Evolutionary conservation across 352 stramenopile genomes (phyloP).

Genomic region (Lagenidium sp.): DNA sequence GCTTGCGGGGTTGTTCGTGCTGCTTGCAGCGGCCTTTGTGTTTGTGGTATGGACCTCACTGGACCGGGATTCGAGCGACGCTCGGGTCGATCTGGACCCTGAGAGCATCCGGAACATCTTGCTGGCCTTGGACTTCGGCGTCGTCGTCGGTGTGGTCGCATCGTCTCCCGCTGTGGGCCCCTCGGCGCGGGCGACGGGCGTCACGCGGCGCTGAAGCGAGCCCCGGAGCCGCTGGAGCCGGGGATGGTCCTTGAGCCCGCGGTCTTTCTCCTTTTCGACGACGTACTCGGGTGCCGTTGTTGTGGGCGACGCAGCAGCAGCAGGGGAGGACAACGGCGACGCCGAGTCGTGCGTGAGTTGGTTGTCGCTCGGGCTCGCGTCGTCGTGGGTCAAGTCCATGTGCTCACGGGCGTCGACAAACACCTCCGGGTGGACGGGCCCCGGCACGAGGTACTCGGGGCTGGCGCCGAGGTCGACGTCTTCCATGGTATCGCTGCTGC

Average conservation of each 20-base stretch:
- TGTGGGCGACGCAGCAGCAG: too few species aligned
- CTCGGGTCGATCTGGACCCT: too few species aligned
- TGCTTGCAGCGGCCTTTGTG: too few species aligned
- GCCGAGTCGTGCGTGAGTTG: constrained; percentile 5
- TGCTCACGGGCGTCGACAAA: too few species aligned
- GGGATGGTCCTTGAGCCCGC: not conserved
- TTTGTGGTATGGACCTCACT: too few species aligned
- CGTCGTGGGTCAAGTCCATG: too few species aligned
- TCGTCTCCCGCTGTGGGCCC: constrained; percentile 10
- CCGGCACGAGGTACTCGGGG: too few species aligned
- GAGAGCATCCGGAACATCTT: constrained; percentile 13
- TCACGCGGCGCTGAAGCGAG: constrained; percentile 12
- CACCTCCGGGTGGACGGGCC: too few species aligned
- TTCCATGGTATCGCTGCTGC: constrained; percentile 13
- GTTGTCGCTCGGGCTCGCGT: not conserved
- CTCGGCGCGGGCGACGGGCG: constrained; percentile 6
- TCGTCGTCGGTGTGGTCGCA: constrained; percentile 12
- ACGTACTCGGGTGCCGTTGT: constrained; percentile 6
- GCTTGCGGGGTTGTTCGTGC: not conserved
- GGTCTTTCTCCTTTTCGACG: not conserved
- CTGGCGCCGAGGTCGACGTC: constrained; percentile 14
- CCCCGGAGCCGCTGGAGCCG: constrained; percentile 11
- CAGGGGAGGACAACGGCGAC: too few species aligned
- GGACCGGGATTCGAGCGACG: too few species aligned
- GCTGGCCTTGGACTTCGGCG: not conserved